These are phyloP conservation scores for Apostasia ramifera DNA, from an alignment of 106 monocot genomes.

Conservation along the genomic window DNA sequence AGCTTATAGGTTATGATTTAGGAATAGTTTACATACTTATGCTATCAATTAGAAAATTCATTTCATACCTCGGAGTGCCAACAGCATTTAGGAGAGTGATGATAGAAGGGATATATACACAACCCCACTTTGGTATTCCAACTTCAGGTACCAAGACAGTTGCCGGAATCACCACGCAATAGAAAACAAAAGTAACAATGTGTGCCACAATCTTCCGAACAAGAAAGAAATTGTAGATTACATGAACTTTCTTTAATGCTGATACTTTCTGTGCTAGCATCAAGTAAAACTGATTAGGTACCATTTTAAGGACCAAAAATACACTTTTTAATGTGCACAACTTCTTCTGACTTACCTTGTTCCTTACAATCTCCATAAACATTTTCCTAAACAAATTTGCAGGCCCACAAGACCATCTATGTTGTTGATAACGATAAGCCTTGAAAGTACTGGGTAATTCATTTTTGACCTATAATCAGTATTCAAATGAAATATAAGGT, in stretches of 20 bases:
- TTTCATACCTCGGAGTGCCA: conserved; percentile 38
- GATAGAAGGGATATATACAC: conserved; percentile 41
- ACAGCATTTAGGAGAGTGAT: conserved; percentile 49
- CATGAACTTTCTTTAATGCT: conserved; percentile 36
- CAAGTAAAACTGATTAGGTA: conserved; percentile 8
- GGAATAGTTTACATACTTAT: too few species aligned
- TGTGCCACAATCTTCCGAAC: conserved; percentile 46
- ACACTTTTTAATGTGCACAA: too few species aligned
- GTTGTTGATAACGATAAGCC: conserved; percentile 46
- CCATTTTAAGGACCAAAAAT: too few species aligned
- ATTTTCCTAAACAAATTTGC: conserved; percentile 39
- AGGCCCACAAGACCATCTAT: conserved; percentile 43
- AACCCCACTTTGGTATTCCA: conserved; percentile 40
- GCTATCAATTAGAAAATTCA: not conserved
- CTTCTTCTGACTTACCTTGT: conserved; percentile 17
- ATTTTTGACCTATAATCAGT: conserved; percentile 26
- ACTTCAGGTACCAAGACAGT: conserved; percentile 43
- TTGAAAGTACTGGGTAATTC: conserved; percentile 37
- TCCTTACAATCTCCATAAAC: conserved; percentile 32
- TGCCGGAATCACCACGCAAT: conserved; percentile 41
- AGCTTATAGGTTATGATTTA: too few species aligned
- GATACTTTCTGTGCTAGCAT: conserved; percentile 29
- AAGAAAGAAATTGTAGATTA: conserved; percentile 56
- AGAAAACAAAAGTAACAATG: conserved; percentile 45
- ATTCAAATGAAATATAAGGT: not conserved